Base-by-base conservation (phyloP, 2,329 filamentous ascomycete species). In the Scytalidium lignicola region DNA sequence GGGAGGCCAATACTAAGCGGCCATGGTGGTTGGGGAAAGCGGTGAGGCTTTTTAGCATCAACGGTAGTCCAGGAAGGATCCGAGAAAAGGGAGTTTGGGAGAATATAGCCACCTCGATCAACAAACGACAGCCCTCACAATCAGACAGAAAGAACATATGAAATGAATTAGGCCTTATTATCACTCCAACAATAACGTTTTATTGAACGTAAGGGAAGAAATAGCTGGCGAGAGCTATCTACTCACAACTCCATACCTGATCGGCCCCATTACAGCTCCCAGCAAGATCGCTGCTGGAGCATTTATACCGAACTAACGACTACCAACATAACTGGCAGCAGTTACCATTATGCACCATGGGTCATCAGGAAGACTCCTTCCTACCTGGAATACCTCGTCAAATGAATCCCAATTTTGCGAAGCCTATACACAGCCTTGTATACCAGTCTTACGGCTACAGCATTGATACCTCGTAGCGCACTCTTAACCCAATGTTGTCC, bases 281-380 rank as follows among this genome's bases (percentile, higher is more conserved):
- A 72, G 19, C 1, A 76, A 43, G 55, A 76, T 76, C 0, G 72
- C 69, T 23, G 69, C 46, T 0, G 73, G 65, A 1, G 74, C 66
- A 19, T 60, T 65, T 2, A 77, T 52, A 2, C 63, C 63, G 54
- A 77, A 78, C 69, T 73, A 78, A n/a, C 67, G 64, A 40, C 69
- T 71, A 9, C 67, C 70, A 2, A 74, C 69, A 60, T 73, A 78
- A 19, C 66, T 68, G 5, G 70, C 53, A 3, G 77, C 75, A 2
- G 80, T 74, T 1, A 83, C 72, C 3, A 82, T 78, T 17, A 84
- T 73, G 78, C 80, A 84, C 78, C 80, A 84, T 1, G 81, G 79
- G 52, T 84, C 80, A 32, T 72, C 68, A 0, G 67, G 79, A 41
- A 85, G 59, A 55, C 75, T 80, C 43, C 69, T 73, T 0, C 81